Evolutionary conservation across 768 basidiomycete genomes (phyloP).

Genomic region (Russula earlei): DNA sequence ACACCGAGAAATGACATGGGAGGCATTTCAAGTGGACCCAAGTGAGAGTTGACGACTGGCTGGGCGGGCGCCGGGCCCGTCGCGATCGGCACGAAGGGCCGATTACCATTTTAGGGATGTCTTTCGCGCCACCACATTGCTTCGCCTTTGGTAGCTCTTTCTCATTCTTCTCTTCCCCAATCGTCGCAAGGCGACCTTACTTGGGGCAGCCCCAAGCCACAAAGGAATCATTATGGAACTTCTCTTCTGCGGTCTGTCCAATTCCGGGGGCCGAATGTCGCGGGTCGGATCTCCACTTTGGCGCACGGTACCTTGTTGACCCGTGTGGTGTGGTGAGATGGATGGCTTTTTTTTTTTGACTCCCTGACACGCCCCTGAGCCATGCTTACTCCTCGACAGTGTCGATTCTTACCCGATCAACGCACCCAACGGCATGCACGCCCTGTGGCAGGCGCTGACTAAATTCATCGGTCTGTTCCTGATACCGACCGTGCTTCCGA

Average conservation of each 20-base stretch:
- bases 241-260: neutral
- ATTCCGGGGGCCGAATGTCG: neutral
- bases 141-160: no score
- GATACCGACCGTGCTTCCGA: neutral
- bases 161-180: no score
- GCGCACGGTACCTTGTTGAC: neutral
- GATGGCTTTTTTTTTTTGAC: neutral
- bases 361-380: neutral
- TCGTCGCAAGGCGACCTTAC: no score
- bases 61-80: neutral
- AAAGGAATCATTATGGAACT: neutral
- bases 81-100: no score
- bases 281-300: neutral
- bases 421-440: neutral
- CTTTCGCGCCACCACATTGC: no score
- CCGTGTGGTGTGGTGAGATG: no score
- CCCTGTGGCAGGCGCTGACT: neutral
- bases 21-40: constrained; percentile 41
- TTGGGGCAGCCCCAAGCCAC: no score
- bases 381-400: no score
- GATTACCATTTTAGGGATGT: no score
- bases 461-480: constrained; percentile 1
- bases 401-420: constrained; percentile 3
- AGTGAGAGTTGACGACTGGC: neutral
- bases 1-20: constrained; percentile 67